Evolutionary conservation across 768 basidiomycete genomes (phyloP).

Genomic region (Mycena chlorophos): DNA sequence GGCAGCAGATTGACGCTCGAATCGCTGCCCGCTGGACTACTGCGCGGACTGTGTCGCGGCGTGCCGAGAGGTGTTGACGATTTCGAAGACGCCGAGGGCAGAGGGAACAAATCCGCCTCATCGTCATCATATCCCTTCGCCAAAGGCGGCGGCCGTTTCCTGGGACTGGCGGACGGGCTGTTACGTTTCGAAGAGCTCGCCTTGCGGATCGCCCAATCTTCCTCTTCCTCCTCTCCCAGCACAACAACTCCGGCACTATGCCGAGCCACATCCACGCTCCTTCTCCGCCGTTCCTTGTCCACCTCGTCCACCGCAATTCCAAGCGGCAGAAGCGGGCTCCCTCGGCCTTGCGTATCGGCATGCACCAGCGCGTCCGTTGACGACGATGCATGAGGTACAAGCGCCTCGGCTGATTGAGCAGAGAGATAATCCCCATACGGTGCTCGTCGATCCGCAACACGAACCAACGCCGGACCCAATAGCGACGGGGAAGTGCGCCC

Average conservation of each 20-base stretch:
- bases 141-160: not conserved
- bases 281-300: slow-evolving; percentile 16
- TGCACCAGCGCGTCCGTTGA: not conserved
- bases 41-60: not conserved
- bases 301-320: slow-evolving; percentile 24
- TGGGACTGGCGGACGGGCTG: not conserved
- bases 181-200: not conserved
- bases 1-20: slow-evolving; percentile 3
- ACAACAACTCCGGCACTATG: not conserved
- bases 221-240: not conserved
- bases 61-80: slow-evolving; percentile 4
- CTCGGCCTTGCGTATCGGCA: not conserved
- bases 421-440: slow-evolving; percentile 5
- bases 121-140: slow-evolving; percentile 13
- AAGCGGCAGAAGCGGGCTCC: slow-evolving; percentile 17
- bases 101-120: slow-evolving; percentile 20
- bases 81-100: slow-evolving; percentile 12
- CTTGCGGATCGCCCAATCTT: not conserved
- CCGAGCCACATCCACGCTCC: not conserved
- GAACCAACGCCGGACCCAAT: slow-evolving; percentile 11
- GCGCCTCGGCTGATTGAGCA: not conserved
- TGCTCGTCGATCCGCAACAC: not conserved
- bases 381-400: not conserved
- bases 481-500: slow-evolving; percentile 5
- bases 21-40: slow-evolving; percentile 8